Conservation (phyloP, 2,329 filamentous ascomycete species). For the Gnomoniopsis smithogilvyi region DNA sequence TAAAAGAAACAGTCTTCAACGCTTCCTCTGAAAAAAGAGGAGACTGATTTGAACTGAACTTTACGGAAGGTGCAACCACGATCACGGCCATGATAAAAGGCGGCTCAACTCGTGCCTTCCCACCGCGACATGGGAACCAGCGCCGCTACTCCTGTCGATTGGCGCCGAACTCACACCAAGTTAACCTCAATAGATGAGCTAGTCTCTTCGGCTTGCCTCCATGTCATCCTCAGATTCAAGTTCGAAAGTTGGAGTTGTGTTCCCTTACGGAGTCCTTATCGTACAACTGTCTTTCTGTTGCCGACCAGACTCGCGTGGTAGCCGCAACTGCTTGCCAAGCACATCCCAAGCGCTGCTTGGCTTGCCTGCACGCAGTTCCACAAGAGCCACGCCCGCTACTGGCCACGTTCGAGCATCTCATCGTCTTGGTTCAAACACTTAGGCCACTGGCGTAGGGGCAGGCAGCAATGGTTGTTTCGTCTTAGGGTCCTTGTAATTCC, state of each 20-base stretch:
- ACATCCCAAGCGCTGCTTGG: not conserved
- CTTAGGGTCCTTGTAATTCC: constrained; percentile 51
- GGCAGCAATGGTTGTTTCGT: constrained; percentile 53
- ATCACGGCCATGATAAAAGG: too few relatives aligned
- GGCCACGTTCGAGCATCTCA: not conserved
- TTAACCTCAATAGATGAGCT: not conserved
- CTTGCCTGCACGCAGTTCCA: not conserved
- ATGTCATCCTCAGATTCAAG: not conserved
- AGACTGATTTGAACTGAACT: not conserved
- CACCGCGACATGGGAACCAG: too few relatives aligned
- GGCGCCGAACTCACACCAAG: not conserved
- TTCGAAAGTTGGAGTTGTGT: not conserved
- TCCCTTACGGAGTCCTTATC: not conserved
- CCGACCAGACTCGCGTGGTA: not conserved
- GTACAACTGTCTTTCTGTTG: not conserved
- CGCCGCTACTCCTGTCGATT: too few relatives aligned
- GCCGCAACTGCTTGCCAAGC: not conserved
- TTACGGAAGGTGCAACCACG: not conserved
- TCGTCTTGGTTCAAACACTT: not conserved
- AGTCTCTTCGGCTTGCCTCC: too few relatives aligned
- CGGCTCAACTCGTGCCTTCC: too few relatives aligned
- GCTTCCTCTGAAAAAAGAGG: not conserved
- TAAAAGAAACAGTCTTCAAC: not conserved
- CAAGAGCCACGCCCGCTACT: not conserved
- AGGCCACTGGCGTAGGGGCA: constrained; percentile 25